Percentiles rank a stretch among this genome's conserved stretches.
phyloP scores from a whole-genome alignment of 305 asterid genomes.

The Fraxinus sp. region DNA sequence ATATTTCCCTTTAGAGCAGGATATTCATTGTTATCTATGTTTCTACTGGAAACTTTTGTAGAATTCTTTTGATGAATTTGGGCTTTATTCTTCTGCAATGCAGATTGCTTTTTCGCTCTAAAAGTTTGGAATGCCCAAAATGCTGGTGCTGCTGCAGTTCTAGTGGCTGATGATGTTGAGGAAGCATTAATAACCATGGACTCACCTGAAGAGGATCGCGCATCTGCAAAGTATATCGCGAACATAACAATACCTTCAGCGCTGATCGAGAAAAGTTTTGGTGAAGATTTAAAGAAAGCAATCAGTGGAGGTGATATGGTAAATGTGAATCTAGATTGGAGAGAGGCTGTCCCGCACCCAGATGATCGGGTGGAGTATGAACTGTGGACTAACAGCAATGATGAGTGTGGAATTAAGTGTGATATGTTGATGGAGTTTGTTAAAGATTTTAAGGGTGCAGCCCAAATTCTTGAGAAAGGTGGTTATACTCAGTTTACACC shows the following conservation, averaged over 20 bases:
- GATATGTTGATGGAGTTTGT: slow-evolving; percentile 51
- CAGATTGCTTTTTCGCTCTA: slow-evolving; percentile 93
- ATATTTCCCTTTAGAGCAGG: neutral
- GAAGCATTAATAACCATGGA: slow-evolving; percentile 93
- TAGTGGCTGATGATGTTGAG: slow-evolving; percentile 72
- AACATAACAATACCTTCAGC: slow-evolving; percentile 74
- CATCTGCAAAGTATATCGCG: slow-evolving; percentile 60
- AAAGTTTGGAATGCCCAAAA: slow-evolving; percentile 98
- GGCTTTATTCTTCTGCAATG: slow-evolving; percentile 29
- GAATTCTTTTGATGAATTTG: slow-evolving; percentile 8
- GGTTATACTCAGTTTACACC: slow-evolving; percentile 55
- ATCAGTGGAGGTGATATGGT: slow-evolving; percentile 25
- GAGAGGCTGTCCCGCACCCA: slow-evolving; percentile 59
- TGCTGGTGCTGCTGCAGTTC: slow-evolving; percentile 96
- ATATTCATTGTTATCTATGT: neutral
- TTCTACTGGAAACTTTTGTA: neutral
- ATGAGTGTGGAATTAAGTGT: slow-evolving; percentile 49
- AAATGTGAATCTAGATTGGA: slow-evolving; percentile 18
- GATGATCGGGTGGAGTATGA: slow-evolving; percentile 59
- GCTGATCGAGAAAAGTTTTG: slow-evolving; percentile 40
- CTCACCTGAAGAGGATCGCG: slow-evolving; percentile 69
- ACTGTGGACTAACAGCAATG: slow-evolving; percentile 55
- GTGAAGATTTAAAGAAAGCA: slow-evolving; percentile 27
- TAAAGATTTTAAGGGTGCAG: slow-evolving; percentile 53
- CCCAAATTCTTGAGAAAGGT: slow-evolving; percentile 54